A percentile compares a stretch with the other conserved stretches of the same genome.
These are phyloP conservation scores for Stephanodiscus minutulus DNA, from an alignment of 108 stramenopile genomes.

Conservation along the genomic window DNA sequence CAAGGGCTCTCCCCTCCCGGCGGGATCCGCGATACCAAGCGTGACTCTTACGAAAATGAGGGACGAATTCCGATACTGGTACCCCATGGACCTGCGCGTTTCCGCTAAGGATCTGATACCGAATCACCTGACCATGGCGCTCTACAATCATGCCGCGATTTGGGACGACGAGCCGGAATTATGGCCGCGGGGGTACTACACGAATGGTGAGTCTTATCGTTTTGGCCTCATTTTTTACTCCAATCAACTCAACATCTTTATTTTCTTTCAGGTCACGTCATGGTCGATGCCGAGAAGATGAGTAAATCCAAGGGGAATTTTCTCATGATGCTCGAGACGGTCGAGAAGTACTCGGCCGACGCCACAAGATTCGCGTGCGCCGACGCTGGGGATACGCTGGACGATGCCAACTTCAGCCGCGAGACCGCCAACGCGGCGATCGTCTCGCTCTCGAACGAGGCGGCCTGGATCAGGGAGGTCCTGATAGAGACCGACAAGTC, in stretches of 20 bases:
- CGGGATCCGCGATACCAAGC: conserved; percentile 64
- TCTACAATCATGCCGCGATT: conserved; percentile 98
- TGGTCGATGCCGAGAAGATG: conserved; percentile 98
- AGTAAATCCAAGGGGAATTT: conserved; percentile 98
- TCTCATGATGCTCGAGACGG: conserved; percentile 92
- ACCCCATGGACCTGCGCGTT: conserved; percentile 97
- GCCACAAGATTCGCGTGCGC: conserved; percentile 94
- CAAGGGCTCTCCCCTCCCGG: conserved; percentile 71
- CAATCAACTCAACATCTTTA: no score
- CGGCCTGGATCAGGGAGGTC: conserved; percentile 83
- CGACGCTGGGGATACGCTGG: conserved; percentile 95
- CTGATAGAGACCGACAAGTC: conserved; percentile 47
- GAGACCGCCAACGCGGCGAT: conserved; percentile 92
- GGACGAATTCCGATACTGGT: conserved; percentile 93
- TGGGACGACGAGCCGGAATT: conserved; percentile 92
- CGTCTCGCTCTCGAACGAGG: conserved; percentile 86
- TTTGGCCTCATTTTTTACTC: no score
- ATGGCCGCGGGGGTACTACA: conserved; percentile 94
- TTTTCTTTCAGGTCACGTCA: no score
- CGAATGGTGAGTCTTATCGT: no score
- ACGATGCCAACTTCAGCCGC: conserved; percentile 98
- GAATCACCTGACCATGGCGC: conserved; percentile 98
- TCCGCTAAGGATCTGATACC: conserved; percentile 97
- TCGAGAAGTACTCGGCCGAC: conserved; percentile 86
- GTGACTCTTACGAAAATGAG: conserved; percentile 83